Conservation (phyloP, 2,329 filamentous ascomycete genomes). For the Ceratocystis alfenasii region DNA sequence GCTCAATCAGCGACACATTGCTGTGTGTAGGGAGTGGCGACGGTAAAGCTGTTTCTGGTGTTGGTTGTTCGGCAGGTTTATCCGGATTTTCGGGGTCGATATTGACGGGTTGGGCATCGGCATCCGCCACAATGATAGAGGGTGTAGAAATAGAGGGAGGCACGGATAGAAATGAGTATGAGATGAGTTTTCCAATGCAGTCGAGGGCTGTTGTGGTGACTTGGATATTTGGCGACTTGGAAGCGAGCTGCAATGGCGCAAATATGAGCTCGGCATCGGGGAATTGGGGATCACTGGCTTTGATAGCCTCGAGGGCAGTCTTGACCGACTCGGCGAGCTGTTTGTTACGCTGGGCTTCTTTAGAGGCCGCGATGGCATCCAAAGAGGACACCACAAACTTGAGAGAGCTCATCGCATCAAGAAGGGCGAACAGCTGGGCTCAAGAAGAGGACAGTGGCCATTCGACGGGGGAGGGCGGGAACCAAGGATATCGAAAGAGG, state of each 20-base stretch:
- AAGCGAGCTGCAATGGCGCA: conserved; percentile 77
- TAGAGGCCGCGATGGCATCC: conserved; percentile 81
- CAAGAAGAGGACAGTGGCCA: conserved; percentile 4
- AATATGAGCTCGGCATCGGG: conserved; percentile 90
- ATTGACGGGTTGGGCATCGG: conserved; percentile 10
- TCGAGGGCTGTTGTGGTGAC: conserved; percentile 85
- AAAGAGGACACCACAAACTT: conserved; percentile 91
- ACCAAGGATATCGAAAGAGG: not conserved
- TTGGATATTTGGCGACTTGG: conserved; percentile 71
- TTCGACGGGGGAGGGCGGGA: conserved; percentile 6
- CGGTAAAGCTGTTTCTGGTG: conserved; percentile 27
- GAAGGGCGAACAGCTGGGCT: conserved; percentile 1
- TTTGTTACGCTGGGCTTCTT: conserved; percentile 79
- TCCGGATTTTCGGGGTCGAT: not conserved
- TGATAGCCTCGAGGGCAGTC: conserved; percentile 73
- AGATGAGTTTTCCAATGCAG: conserved; percentile 97
- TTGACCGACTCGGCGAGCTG: conserved; percentile 71
- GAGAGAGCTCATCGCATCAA: conserved; percentile 61
- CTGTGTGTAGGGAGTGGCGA: conserved; percentile 26
- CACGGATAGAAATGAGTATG: conserved; percentile 93
- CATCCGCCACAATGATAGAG: not conserved
- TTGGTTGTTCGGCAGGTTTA: conserved; percentile 33
- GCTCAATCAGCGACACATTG: conserved; percentile 70
- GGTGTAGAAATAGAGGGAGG: conserved; percentile 1
- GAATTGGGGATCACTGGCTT: conserved; percentile 65